phyloP scores from a whole-genome alignment of 75 land plant genomes.

The Selaginella tamariscina region DNA sequence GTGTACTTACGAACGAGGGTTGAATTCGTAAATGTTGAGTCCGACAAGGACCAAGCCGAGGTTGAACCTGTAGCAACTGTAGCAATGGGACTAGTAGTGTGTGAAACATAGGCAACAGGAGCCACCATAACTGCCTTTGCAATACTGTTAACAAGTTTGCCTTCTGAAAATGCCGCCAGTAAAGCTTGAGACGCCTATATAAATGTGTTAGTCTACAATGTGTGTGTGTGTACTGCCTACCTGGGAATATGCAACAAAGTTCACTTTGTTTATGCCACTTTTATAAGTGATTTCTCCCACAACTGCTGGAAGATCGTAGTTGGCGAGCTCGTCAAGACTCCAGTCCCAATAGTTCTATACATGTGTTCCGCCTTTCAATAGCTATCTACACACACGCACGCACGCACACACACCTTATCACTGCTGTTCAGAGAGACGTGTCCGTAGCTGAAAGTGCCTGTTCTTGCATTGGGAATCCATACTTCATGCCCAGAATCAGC shows the following conservation, averaged over 20 bases:
- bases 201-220: no score
- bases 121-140: not conserved
- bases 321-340: not conserved
- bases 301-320: not conserved
- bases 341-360: not conserved
- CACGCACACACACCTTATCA: slow-evolving; percentile 47
- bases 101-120: slow-evolving; percentile 5
- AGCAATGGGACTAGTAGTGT: slow-evolving; percentile 7
- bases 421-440: slow-evolving; percentile 24
- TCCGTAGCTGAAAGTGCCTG: slow-evolving; percentile 21
- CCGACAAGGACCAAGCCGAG: not conserved
- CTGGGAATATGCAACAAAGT: slow-evolving; percentile 1
- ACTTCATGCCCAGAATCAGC: slow-evolving; percentile 38
- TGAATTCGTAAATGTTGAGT: not conserved
- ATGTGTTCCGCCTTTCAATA: no score
- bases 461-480: slow-evolving; percentile 36
- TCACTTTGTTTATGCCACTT: not conserved
- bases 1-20: not conserved
- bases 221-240: no score
- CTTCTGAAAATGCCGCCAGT: not conserved
- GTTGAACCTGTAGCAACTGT: not conserved
- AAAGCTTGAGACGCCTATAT: not conserved
- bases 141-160: not conserved
- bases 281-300: not conserved
- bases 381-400: no score